A percentile compares a stretch with the other conserved stretches of the same genome.
phyloP scores from a whole-genome alignment of 768 basidiomycete species.

The Tricholoma matsutake region DNA sequence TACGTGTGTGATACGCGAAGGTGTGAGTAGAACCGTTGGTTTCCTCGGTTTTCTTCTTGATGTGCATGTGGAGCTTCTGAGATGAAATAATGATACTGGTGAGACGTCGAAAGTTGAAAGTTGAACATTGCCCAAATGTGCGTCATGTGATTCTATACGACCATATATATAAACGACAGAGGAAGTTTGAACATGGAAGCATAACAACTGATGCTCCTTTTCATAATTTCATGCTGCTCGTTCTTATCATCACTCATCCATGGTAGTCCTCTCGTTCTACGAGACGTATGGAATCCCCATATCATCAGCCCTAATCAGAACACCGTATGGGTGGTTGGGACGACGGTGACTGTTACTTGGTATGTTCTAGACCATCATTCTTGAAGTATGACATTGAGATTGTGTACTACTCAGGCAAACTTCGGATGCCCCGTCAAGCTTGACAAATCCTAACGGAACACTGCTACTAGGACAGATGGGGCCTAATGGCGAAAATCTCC shows the following conservation, averaged over 20 bases:
- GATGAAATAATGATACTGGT: too few species aligned
- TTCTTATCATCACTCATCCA: conserved; percentile 25
- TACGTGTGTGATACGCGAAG: too few species aligned
- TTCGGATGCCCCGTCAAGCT: conserved; percentile 40
- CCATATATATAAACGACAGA: conserved; percentile 18
- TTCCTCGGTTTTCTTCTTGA: too few species aligned
- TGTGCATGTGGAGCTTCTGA: too few species aligned
- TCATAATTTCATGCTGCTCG: conserved; percentile 28
- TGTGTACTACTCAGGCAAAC: conserved; percentile 42
- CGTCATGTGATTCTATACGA: too few species aligned
- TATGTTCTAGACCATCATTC: conserved; percentile 22
- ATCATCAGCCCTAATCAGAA: conserved; percentile 45
- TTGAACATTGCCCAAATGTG: too few species aligned
- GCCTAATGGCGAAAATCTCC: conserved; percentile 47
- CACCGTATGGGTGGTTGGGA: conserved; percentile 51
- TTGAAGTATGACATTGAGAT: neutral
- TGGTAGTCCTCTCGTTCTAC: conserved; percentile 31
- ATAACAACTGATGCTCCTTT: conserved; percentile 25
- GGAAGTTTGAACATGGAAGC: conserved; percentile 6
- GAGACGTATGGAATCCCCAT: conserved; percentile 48
- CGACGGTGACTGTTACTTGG: conserved; percentile 51
- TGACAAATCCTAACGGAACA: conserved; percentile 48
- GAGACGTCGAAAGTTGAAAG: too few species aligned
- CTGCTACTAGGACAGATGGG: conserved; percentile 50
- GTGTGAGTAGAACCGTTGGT: too few species aligned